A percentile compares a stretch with the other conserved stretches of the same genome.
Conservation (phyloP, 768 basidiomycete species). For the Russula lepida region DNA sequence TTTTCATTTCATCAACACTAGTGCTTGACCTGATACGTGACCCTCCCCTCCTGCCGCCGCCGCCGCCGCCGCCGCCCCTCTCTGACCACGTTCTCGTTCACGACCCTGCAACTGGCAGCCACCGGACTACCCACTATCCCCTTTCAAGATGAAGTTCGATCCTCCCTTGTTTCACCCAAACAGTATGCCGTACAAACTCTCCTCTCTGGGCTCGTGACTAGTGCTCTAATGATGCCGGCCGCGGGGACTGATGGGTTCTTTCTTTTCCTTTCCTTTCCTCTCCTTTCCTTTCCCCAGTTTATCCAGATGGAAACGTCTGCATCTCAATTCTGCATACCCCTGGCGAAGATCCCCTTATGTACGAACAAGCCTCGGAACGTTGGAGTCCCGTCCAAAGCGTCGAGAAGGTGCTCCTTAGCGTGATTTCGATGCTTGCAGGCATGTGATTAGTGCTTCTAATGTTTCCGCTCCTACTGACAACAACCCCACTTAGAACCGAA, state of each 20-base stretch:
- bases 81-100: conserved; percentile 1
- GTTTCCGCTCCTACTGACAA: not conserved
- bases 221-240: not conserved
- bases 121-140: conserved; percentile 89
- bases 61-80: not conserved
- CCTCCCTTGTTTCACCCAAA: conserved; percentile 97
- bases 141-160: conserved; percentile 99
- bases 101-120: conserved; percentile 41
- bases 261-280: not conserved
- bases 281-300: conserved; percentile 46
- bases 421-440: conserved; percentile 97
- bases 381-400: conserved; percentile 99
- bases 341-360: conserved; percentile 85
- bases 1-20: not conserved
- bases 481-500: conserved; percentile 71
- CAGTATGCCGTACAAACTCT: conserved; percentile 44
- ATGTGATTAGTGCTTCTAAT: conserved; percentile 26
- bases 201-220: not conserved
- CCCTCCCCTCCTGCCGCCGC: not conserved
- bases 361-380: conserved; percentile 90
- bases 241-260: not conserved
- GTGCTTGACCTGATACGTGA: not conserved
- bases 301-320: conserved; percentile 93
- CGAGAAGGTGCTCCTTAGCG: conserved; percentile 92
- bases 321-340: conserved; percentile 97